Evolutionary conservation across 1,284 basidiomycete species (phyloP), one percentile per base, ranked within the genome.

Genomic region (Cystobasidium pallidum): DNA sequence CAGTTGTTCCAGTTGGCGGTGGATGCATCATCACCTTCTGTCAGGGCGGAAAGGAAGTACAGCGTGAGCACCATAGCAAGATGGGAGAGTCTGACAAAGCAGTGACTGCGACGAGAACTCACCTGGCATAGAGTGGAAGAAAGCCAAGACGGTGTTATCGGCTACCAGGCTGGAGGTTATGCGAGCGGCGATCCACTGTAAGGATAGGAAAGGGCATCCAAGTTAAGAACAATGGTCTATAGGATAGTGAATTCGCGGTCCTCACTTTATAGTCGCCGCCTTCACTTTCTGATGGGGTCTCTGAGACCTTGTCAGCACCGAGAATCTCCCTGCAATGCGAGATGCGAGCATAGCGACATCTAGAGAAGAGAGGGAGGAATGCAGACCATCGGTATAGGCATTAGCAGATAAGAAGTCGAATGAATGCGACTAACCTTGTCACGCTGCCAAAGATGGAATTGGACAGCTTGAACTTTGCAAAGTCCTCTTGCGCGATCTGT

Each of bases 1-100:
- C 94, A 98, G 89, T 91, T 96, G 80, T 96, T 97, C 11, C 91
- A 90, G 78, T 93, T 93, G 84, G 96, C 93, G 66, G 82, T 82
- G 0, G 82, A 81, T n/a, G 88, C 86, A 52, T 83, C 81, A 73
- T 82, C 82, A 78, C 85, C 84, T 76, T 78, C 77, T 36, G 62
- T 61, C 30, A 72, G 30, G 41, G 21, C 30, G 34, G 45, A 13
- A 21, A 65, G 24, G 6, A 19, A 2, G 3, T 0, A 7, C 17
- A 21, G 39, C 36, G 13, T 39, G 36, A 39, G 36, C 13, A 13
- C 13, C 6, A 7, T 13, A 39, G 36, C 36, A 39, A 7, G 13
- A 39, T 39, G 36, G 36, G 36, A 39, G 13, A 39, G 7, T 39
- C 13, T 4, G 26, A 3, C 32, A 10, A 4, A 3, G 21, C 39